Base-by-base conservation (phyloP, 228 moss, liverwort and hornwort genomes). In the Sphagnum fallax region DNA sequence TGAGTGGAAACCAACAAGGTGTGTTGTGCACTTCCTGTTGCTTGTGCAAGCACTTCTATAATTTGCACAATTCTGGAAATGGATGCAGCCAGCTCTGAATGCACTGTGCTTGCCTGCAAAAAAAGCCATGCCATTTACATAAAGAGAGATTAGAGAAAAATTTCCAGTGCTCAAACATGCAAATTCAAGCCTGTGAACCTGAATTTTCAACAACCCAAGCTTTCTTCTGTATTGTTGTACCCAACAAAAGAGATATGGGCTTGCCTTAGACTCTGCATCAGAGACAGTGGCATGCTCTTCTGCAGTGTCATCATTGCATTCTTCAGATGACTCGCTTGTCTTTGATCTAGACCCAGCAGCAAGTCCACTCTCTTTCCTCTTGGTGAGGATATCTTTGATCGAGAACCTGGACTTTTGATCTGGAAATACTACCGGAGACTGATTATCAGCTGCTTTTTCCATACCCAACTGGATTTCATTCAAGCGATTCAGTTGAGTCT, bases 221-320 rank as follows among this genome's bases (percentile, higher is more conserved):
- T 55, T 12, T 1, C 55, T 55, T 8, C 32, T 74, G 12, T 60
- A 11, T 11, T 11, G 15, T 15, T 60, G 59, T 11, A 60, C 1
- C 3, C 55, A 4, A 49, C 52, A 55, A 55, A 55, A 55, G 55
- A 55, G 55, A 55, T 8, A 8, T 8, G 55, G 12, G 55, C 12
- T 55, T 59, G 79, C 88, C 78, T 90, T 90, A 48, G 90, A 88
- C 67, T 95, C 92, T 4, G 90, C 85, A 73, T 92, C 92, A 59
- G 90, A 91, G 53, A 85, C 80, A 49, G 83, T 88, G 62, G 82
- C 83, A 62, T 87, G 82, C 69, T 93, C 91, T 61, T 91, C 80
- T 65, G 67, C 75, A 71, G 78, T 67, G 66, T 50, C 75, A 68
- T 77, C 83, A 65, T 74, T 83, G 59, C 69, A 15, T 69, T 77